phyloP scores from a whole-genome alignment of 1,139 yeast species.

The Suhomyces panamericanus region DNA sequence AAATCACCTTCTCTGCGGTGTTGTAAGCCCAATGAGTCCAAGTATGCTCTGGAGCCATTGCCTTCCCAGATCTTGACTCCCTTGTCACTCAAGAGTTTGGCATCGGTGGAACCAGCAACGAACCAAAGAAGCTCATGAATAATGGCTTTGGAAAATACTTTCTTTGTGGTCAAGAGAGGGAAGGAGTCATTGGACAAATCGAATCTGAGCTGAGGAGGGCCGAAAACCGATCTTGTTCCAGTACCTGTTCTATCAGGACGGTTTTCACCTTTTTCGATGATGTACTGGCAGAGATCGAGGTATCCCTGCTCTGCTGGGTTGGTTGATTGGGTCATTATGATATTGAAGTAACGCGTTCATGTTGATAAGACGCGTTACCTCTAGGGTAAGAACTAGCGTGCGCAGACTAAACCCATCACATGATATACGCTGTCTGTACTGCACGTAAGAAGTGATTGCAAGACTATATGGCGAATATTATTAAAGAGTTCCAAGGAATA shows the following conservation, averaged over 20 bases:
- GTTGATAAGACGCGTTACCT: background rate
- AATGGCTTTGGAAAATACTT: conserved; percentile 86
- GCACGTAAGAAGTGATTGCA: background rate
- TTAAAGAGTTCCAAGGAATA: too few relatives aligned
- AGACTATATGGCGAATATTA: too few relatives aligned
- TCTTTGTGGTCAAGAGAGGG: conserved; percentile 90
- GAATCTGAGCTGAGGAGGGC: conserved; percentile 94
- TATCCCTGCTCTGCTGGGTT: conserved; percentile 77
- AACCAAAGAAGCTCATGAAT: conserved; percentile 93
- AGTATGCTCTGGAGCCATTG: conserved; percentile 90
- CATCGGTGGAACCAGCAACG: conserved; percentile 86
- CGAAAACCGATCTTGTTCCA: conserved; percentile 86
- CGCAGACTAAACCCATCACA: too few relatives aligned
- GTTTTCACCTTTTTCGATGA: conserved; percentile 80
- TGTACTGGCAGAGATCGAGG: conserved; percentile 73
- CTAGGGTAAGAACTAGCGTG: background rate
- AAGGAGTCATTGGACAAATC: conserved; percentile 67
- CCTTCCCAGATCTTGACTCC: conserved; percentile 99
- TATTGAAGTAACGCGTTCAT: conserved; percentile 3
- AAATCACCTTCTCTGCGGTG: conserved; percentile 89
- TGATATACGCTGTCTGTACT: background rate
- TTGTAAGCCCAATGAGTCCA: conserved; percentile 78
- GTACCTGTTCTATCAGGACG: conserved; percentile 98
- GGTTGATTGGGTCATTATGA: conserved; percentile 26
- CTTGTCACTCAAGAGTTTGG: conserved; percentile 69